phyloP scores from a whole-genome alignment of 192 early-diverging fungal species.

The Gigaspora rosea region DNA sequence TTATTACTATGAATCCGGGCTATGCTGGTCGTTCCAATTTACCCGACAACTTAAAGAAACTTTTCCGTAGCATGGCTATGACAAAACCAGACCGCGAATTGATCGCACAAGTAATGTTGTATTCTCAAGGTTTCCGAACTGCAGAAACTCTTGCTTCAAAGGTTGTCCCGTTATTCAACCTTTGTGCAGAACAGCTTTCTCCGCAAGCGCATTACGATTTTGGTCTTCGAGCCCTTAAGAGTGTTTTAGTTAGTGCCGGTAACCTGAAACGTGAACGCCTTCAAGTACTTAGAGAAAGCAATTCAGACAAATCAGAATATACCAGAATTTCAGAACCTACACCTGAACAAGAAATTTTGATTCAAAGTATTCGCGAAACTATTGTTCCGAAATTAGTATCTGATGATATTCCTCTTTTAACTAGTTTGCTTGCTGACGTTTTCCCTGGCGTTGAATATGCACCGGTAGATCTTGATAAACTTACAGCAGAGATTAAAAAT shows the following conservation, averaged over 20 bases:
- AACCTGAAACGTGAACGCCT: slow-evolving; percentile 91
- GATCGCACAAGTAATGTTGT: slow-evolving; percentile 99
- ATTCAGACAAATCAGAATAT: slow-evolving; percentile 43
- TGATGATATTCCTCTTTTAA: slow-evolving; percentile 88
- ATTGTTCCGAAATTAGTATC: slow-evolving; percentile 98
- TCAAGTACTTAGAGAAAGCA: slow-evolving; percentile 46
- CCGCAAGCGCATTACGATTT: slow-evolving; percentile 99
- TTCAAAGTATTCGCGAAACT: slow-evolving; percentile 96
- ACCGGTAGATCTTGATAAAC: slow-evolving; percentile 74
- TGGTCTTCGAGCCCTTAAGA: slow-evolving; percentile 96
- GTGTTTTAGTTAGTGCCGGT: slow-evolving; percentile 99
- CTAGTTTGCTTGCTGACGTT: slow-evolving; percentile 85
- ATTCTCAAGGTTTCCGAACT: slow-evolving; percentile 97
- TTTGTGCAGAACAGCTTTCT: slow-evolving; percentile 93
- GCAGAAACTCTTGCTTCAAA: slow-evolving; percentile 93
- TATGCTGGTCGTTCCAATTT: slow-evolving; percentile 98
- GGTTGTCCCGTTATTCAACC: slow-evolving; percentile 95
- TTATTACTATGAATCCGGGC: slow-evolving; percentile 99
- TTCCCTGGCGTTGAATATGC: slow-evolving; percentile 90
- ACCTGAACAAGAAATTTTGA: slow-evolving; percentile 90
- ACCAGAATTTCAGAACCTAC: slow-evolving; percentile 60
- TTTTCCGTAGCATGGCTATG: slow-evolving; percentile 99
- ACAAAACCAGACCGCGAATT: slow-evolving; percentile 96
- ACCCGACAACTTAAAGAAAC: slow-evolving; percentile 98
- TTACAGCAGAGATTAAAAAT: slow-evolving; percentile 71